Evolutionary conservation across 495 filamentous ascomycete species (phyloP).

Genomic region (Penicillium samsonianum): DNA sequence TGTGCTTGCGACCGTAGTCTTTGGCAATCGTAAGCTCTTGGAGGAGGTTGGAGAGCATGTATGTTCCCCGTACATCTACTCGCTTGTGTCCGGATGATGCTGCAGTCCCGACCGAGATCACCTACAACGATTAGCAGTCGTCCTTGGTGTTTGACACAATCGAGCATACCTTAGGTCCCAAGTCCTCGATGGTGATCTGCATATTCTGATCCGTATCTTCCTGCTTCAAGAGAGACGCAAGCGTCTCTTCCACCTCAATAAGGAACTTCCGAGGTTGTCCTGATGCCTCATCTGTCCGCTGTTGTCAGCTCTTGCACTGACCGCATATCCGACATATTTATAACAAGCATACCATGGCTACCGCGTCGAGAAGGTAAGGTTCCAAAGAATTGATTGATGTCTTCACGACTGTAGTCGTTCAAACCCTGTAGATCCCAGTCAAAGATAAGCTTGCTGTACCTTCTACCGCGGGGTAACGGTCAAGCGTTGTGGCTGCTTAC

Average conservation of each 20-base stretch:
- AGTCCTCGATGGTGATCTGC: slow-evolving; percentile 96
- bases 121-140: slow-evolving; percentile 40
- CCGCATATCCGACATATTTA: background rate
- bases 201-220: slow-evolving; percentile 91
- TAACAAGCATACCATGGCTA: slow-evolving; percentile 46
- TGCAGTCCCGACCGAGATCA: slow-evolving; percentile 80
- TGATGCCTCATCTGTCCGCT: slow-evolving; percentile 50
- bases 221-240: slow-evolving; percentile 67
- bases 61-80: slow-evolving; percentile 88
- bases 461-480: slow-evolving; percentile 19
- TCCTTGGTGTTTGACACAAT: slow-evolving; percentile 1
- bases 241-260: slow-evolving; percentile 73
- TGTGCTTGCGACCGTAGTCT: slow-evolving; percentile 77
- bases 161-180: slow-evolving; percentile 77
- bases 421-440: slow-evolving; percentile 33
- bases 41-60: slow-evolving; percentile 91
- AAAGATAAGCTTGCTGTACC: slow-evolving; percentile 17
- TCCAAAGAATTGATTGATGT: slow-evolving; percentile 40
- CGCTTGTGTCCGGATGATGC: slow-evolving; percentile 79
- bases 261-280: slow-evolving; percentile 66
- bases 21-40: slow-evolving; percentile 91
- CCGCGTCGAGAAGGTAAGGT: slow-evolving; percentile 42
- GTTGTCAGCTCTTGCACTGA: slow-evolving; percentile 14
- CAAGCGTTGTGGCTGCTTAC: slow-evolving; percentile 40
- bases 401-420: slow-evolving; percentile 38